Evolutionary conservation across 2,329 filamentous ascomycete species (phyloP).

Genomic region (Thermomyces lanuginosus): DNA sequence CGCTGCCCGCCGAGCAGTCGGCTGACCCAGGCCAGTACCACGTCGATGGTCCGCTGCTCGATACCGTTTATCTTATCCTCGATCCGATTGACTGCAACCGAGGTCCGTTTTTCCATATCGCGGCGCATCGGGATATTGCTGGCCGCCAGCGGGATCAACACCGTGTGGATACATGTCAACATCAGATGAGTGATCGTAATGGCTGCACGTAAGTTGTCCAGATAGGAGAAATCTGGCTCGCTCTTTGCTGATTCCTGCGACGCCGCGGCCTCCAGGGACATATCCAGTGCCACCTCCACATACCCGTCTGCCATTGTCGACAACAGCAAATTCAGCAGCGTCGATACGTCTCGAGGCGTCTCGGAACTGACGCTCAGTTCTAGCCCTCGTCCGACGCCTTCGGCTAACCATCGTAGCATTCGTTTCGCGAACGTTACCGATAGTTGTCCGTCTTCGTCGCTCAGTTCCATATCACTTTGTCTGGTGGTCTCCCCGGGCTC

Average conservation of each 20-base stretch:
- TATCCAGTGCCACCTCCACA: slow-evolving; percentile 48
- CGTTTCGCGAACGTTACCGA: slow-evolving; percentile 81
- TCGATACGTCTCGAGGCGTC: slow-evolving; percentile 83
- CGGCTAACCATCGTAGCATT: slow-evolving; percentile 95
- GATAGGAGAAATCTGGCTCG: slow-evolving; percentile 75
- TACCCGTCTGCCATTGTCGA: slow-evolving; percentile 77
- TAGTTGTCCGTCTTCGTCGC: slow-evolving; percentile 72
- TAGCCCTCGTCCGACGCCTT: slow-evolving; percentile 77
- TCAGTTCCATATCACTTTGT: slow-evolving; percentile 76
- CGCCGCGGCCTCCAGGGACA: slow-evolving; percentile 57
- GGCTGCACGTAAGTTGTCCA: slow-evolving; percentile 61
- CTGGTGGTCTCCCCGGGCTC: slow-evolving; percentile 49
- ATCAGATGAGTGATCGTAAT: slow-evolving; percentile 86
- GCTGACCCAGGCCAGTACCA: slow-evolving; percentile 58
- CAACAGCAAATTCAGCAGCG: slow-evolving; percentile 67
- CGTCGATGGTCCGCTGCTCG: slow-evolving; percentile 53
- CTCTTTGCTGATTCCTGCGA: slow-evolving; percentile 62
- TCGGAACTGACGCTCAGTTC: slow-evolving; percentile 79
- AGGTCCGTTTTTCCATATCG: slow-evolving; percentile 73
- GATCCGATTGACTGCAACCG: slow-evolving; percentile 54
- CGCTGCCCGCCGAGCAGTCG: slow-evolving; percentile 61
- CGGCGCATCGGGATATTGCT: slow-evolving; percentile 78
- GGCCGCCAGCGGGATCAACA: slow-evolving; percentile 76
- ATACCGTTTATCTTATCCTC: slow-evolving; percentile 68
- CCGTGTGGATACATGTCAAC: slow-evolving; percentile 77